Base-by-base conservation (phyloP, 768 basidiomycete genomes). In the Boletus tylopilopsis region DNA sequence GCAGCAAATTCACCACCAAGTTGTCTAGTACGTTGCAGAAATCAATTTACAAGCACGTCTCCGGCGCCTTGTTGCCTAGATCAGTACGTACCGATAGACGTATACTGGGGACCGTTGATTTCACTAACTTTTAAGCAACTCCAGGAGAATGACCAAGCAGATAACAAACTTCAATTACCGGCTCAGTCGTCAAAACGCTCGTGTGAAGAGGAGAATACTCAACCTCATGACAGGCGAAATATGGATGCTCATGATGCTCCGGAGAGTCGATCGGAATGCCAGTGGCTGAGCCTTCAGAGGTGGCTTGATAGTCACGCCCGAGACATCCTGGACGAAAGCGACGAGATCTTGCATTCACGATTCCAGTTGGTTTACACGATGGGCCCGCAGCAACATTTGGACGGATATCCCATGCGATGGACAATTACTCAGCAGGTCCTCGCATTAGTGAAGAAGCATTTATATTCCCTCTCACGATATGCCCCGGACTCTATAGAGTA, bases 401-500 rank as follows among this genome's bases (percentile, higher is more conserved):
- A 30, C 13, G 12, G 29, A 30, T 30, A 30, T 6, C 29, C 29
- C 11, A 13, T 11, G 11, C 10, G 68, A 30, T 69, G 68, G 68
- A 49, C 42, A 0, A 63, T 56, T 9, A 54, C 48, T 2, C 68
- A 69, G 24, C 54, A 69, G 21, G 39, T 69, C 1, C 43, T 69
- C n/a, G 5, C 10, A 9, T 54, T 61, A 8, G 45, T 62, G 1
- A 47, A 52, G 23, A 40, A 42, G 5, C 47, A 47, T 19, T 51
- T 50, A 1, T 0, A 23, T 15, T 12, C 35, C 9, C 22, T 58
- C 19, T 37, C 35, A 21, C 44, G 7, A 15, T 6, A 44, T 23
- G 15, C 19, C 22, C 50, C 49, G 1, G 25, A 36, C 21, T 40
- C 11, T 16, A 6, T 54, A 25, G 50, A 60, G 29, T 44, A 41